phyloP scores from a whole-genome alignment of 116 monocot species.

The Papilionanthe hybrid region DNA sequence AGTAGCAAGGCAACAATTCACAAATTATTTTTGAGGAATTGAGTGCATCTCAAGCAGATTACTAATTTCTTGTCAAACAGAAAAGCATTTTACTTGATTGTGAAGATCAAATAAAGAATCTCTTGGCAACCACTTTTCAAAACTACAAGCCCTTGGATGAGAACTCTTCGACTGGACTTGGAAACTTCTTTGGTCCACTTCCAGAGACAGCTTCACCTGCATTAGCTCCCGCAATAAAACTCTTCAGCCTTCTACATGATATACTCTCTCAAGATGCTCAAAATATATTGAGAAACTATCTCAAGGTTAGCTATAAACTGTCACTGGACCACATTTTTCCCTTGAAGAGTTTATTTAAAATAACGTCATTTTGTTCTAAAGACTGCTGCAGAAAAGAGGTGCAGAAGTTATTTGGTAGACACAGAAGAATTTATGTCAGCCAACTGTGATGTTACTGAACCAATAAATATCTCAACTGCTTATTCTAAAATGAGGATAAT shows the following conservation, averaged over 20 bases:
- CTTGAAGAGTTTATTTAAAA: background rate
- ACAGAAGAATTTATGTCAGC: conserved; percentile 77
- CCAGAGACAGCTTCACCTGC: conserved; percentile 62
- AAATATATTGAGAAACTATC: conserved; percentile 57
- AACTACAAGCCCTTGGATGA: conserved; percentile 96
- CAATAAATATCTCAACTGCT: conserved; percentile 65
- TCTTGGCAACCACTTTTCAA: conserved; percentile 68
- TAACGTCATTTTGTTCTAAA: conserved; percentile 20
- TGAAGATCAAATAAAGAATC: conserved; percentile 68
- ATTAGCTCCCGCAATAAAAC: conserved; percentile 72
- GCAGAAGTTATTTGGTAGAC: conserved; percentile 72
- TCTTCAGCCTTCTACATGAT: conserved; percentile 78
- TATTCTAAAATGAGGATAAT: conserved; percentile 86
- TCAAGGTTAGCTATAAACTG: conserved; percentile 40
- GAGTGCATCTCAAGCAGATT: background rate
- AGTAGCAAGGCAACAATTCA: background rate
- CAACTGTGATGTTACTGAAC: conserved; percentile 64
- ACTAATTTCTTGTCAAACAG: conserved; percentile 26
- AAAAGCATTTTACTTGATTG: conserved; percentile 78
- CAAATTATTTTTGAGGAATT: background rate
- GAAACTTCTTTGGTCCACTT: conserved; percentile 43
- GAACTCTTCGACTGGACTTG: conserved; percentile 58
- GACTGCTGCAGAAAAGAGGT: conserved; percentile 78
- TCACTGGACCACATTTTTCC: background rate
- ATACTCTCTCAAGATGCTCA: conserved; percentile 79